Conservation (phyloP, 1,284 basidiomycete species). For the Xanthoconium separans region DNA sequence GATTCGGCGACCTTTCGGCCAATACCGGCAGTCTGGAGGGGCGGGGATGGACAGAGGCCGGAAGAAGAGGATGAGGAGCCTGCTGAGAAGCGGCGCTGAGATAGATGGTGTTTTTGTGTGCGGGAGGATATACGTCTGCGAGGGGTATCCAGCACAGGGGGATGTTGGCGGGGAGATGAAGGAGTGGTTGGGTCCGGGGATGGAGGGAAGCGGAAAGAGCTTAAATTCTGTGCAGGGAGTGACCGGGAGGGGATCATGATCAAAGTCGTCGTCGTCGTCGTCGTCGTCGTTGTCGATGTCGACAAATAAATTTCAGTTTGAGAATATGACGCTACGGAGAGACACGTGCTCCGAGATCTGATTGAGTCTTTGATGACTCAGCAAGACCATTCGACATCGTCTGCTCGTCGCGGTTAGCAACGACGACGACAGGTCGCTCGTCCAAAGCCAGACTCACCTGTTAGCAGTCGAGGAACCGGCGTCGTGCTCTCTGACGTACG, state of each 20-base stretch:
- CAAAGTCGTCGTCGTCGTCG: neutral
- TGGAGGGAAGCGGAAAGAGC: neutral
- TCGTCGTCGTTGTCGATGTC: neutral
- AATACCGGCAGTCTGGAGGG: constrained; percentile 45
- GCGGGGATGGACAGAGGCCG: constrained; percentile 18
- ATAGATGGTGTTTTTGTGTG: constrained; percentile 6
- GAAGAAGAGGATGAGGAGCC: constrained; percentile 44
- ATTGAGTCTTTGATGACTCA: constrained; percentile 27
- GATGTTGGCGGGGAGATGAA: constrained; percentile 37
- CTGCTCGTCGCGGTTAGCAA: constrained; percentile 14
- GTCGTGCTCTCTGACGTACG: constrained; percentile 7
- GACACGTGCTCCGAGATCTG: constrained; percentile 29
- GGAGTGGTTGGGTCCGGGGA: constrained; percentile 22
- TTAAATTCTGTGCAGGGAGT: neutral
- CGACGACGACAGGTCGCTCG: constrained; percentile 1
- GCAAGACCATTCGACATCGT: constrained; percentile 10
- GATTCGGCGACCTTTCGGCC: constrained; percentile 79
- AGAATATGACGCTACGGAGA: constrained; percentile 28
- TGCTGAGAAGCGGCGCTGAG: constrained; percentile 38
- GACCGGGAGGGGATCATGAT: neutral
- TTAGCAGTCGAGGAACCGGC: constrained; percentile 9
- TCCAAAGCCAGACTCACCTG: constrained; percentile 20
- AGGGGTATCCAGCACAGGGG: constrained; percentile 28
- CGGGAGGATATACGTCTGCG: constrained; percentile 11
- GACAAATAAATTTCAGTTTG: constrained; percentile 13